Evolutionary conservation across 1,284 basidiomycete genomes (phyloP), one percentile per base, ranked within the genome.

Genomic region (Tausonia pullulans): DNA sequence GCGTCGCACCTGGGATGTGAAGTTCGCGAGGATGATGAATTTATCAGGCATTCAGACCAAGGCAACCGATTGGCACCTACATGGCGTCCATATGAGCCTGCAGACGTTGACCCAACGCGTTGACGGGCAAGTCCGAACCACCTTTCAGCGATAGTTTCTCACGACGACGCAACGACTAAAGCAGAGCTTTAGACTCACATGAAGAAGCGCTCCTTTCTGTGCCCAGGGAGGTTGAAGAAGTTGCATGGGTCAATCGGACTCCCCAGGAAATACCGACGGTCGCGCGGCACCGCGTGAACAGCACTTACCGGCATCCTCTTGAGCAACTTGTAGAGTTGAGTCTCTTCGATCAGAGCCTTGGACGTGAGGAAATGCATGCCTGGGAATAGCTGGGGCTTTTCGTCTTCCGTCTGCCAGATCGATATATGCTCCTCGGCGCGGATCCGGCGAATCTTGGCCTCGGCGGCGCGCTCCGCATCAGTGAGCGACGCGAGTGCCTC

Each of bases 21-120:
- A 9, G 27, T 49, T 13, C 39, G 58, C 40, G 3, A n/a, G 9
- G n/a, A 39, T 2, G 1, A 39, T 10, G 7, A 13, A 16, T n/a
- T 8, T 3, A 1, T 59, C 58, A 9, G 39, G 53, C 8, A 10
- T 9, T 9, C 53, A 16, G 41, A 16, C 16, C 13, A 41, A 50
- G 50, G 4, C 10, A n/a, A n/a, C 13, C 8, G 40, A 10, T 13
- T 27, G 27, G 13, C 4, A 46, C 50, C 1, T 40, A 49, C 62
- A 64, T 64, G 10, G 62, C 62, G 58, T 64, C 62, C 50, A 64
- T 54, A 41, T 64, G 62, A 16, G 46, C 57, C 5, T 57, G 55
- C 2, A 57, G 55, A 27, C 27, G 27, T 27, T 27, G 27, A 27
- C 27, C 27, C 27, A 27, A 27, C 27, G 27, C 27, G 27, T 27